Evolutionary conservation across 2,329 filamentous ascomycete genomes (phyloP).

Genomic region (Xenoacremonium recifei): DNA sequence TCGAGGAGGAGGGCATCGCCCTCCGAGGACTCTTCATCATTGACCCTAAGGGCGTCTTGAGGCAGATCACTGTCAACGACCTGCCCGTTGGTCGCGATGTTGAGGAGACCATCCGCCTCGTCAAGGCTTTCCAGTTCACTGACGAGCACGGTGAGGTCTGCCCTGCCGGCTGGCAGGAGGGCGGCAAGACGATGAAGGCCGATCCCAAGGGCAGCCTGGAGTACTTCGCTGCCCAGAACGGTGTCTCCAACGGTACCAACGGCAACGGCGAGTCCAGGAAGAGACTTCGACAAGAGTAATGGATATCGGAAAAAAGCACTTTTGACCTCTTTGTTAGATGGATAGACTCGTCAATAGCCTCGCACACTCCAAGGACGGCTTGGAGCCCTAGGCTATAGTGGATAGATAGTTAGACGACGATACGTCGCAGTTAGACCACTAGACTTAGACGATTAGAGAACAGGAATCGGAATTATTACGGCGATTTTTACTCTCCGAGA

Average conservation of each 20-base stretch:
- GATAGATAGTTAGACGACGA: too few species aligned
- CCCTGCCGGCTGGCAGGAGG: constrained; percentile 49
- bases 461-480: too few species aligned
- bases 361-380: too few species aligned
- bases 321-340: too few species aligned
- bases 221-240: constrained; percentile 38
- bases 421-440: too few species aligned
- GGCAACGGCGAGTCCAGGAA: constrained; percentile 21
- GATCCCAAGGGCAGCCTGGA: constrained; percentile 50
- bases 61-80: constrained; percentile 66
- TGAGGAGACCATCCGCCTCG: constrained; percentile 63
- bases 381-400: too few species aligned
- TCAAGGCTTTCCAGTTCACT: constrained; percentile 77
- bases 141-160: constrained; percentile 80
- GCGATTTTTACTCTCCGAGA: too few species aligned
- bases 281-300: constrained; percentile 17
- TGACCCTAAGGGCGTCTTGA: constrained; percentile 59
- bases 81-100: constrained; percentile 63
- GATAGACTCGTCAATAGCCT: too few species aligned
- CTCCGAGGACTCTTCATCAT: constrained; percentile 66
- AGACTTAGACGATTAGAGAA: too few species aligned
- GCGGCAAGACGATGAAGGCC: constrained; percentile 49
- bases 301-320: too few species aligned
- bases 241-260: constrained; percentile 2
- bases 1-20: constrained; percentile 63